Conservation (phyloP, 2,329 filamentous ascomycete genomes). For the Erysiphe pulchra region DNA sequence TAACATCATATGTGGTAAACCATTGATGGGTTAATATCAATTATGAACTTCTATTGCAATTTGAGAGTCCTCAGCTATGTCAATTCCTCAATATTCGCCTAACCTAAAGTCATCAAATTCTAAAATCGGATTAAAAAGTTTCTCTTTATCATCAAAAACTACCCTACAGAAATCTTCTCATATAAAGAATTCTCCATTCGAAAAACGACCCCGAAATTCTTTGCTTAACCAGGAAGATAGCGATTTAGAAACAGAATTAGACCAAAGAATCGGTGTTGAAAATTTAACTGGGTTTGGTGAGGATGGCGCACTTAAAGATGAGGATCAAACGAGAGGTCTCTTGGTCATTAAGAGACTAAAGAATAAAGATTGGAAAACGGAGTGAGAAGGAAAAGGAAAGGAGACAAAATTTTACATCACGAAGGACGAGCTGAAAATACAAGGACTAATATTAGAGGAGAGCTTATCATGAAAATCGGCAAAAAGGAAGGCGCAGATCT, state of each 20-base stretch:
- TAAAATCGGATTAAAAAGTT: conserved; percentile 13
- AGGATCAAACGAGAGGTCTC: conserved; percentile 13
- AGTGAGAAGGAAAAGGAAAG: conserved; percentile 16
- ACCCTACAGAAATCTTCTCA: conserved; percentile 2
- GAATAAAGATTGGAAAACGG: conserved; percentile 37
- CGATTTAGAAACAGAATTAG: background rate
- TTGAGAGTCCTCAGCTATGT: conserved; percentile 4
- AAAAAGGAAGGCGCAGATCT: conserved; percentile 18
- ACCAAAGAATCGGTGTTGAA: conserved; percentile 7
- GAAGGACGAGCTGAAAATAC: conserved; percentile 24
- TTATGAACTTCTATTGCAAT: too few relatives aligned
- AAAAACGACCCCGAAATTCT: conserved; percentile 18
- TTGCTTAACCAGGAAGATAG: conserved; percentile 22
- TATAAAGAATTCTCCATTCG: conserved; percentile 8
- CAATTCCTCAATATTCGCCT: conserved; percentile 7
- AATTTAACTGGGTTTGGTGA: conserved; percentile 24
- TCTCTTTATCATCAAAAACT: conserved; percentile 16
- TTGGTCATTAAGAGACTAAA: conserved; percentile 30
- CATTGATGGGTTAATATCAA: too few relatives aligned
- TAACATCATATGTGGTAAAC: too few relatives aligned
- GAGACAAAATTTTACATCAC: conserved; percentile 29
- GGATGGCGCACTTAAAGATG: conserved; percentile 17
- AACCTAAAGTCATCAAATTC: conserved; percentile 6
- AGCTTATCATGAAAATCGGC: conserved; percentile 7
- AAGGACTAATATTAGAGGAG: conserved; percentile 11